These are phyloP conservation scores for Hysterangium stoloniferum DNA, from an alignment of 768 basidiomycete species.

Conservation along the genomic window DNA sequence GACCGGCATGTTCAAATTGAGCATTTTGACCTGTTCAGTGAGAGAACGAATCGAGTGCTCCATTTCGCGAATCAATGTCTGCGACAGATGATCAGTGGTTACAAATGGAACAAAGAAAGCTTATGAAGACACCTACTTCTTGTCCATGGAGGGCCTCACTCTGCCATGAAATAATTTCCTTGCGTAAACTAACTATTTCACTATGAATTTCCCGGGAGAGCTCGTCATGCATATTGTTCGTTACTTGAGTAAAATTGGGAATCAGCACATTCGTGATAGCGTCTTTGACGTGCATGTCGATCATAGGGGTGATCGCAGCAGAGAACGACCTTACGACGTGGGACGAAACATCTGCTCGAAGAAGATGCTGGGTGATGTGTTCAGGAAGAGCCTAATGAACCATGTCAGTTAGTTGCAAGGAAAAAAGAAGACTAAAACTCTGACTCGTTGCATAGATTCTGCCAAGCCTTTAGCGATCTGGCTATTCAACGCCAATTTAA, in stretches of 20 bases:
- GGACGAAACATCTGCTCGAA: constrained; percentile 66
- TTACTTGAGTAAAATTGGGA: constrained; percentile 68
- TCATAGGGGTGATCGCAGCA: constrained; percentile 60
- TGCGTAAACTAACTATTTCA: constrained; percentile 71
- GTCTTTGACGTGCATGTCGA: constrained; percentile 80
- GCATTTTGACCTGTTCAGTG: constrained; percentile 76
- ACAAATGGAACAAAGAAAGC: constrained; percentile 13
- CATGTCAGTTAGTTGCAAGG: neutral
- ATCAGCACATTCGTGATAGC: constrained; percentile 64
- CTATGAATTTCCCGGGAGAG: constrained; percentile 64
- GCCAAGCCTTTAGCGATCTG: constrained; percentile 69
- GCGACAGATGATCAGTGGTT: too few species aligned
- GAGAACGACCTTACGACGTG: constrained; percentile 74
- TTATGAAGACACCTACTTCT: constrained; percentile 45
- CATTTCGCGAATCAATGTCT: constrained; percentile 73
- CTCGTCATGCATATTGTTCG: constrained; percentile 74
- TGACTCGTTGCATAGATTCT: constrained; percentile 66
- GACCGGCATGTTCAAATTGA: constrained; percentile 46
- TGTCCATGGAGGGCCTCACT: constrained; percentile 68
- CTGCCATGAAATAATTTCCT: constrained; percentile 77
- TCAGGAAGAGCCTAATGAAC: constrained; percentile 54
- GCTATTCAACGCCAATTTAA: constrained; percentile 68
- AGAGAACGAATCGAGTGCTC: constrained; percentile 69
- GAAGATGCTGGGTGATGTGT: constrained; percentile 72
- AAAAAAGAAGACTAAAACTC: constrained; percentile 18